Percentiles rank a stretch among this genome's conserved stretches.
Evolutionary conservation across 805 yeast species (phyloP).

Genomic region (Sugiyamaella floridensis): DNA sequence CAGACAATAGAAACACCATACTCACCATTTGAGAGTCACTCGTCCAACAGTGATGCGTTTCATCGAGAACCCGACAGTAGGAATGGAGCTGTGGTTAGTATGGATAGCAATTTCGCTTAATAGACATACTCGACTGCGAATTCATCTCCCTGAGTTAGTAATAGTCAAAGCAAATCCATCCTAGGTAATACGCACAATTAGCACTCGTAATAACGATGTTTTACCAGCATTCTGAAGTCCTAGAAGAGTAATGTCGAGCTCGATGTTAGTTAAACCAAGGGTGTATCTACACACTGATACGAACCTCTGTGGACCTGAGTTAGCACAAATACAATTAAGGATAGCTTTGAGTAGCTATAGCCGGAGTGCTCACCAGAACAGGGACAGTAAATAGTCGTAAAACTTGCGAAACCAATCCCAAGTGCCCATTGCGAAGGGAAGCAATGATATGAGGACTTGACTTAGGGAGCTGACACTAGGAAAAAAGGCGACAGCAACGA

Average conservation of each 20-base stretch:
- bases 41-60: conserved; percentile 29
- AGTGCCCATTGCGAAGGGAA: not conserved
- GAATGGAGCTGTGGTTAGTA: conserved; percentile 26
- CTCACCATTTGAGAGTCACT: conserved; percentile 33
- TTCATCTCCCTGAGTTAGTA: conserved; percentile 24
- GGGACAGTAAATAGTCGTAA: conserved; percentile 28
- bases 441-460: not conserved
- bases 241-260: conserved; percentile 32
- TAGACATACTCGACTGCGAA: conserved; percentile 28
- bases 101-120: not conserved
- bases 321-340: not conserved
- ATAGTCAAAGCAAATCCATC: not conserved
- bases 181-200: conserved; percentile 22
- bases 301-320: conserved; percentile 24
- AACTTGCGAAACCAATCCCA: conserved; percentile 22
- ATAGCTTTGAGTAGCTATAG: no score
- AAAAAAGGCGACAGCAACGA: no score
- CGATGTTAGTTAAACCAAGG: not conserved
- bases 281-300: not conserved
- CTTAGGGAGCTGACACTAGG: no score
- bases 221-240: conserved; percentile 37
- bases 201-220: conserved; percentile 30
- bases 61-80: conserved; percentile 36
- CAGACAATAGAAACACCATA: not conserved
- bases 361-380: conserved; percentile 25